A percentile compares a stretch with the other conserved stretches of the same genome.
phyloP scores from a whole-genome alignment of 805 yeast species.

The Saturnispora mendoncae region DNA sequence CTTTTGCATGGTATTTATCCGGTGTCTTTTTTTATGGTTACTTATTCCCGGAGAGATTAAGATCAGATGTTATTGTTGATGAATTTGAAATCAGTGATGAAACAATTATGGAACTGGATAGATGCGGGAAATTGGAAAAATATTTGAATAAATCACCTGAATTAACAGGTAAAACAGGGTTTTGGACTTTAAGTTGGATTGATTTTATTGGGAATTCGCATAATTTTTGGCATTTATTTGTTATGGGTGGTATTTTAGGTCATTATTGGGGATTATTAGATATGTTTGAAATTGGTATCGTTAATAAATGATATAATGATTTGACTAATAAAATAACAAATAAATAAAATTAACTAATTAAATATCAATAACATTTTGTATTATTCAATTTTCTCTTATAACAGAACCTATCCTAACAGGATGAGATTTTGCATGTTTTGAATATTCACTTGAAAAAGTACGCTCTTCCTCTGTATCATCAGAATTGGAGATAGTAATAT shows the following conservation, averaged over 20 bases:
- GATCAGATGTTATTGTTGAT: conserved; percentile 57
- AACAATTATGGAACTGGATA: conserved; percentile 25
- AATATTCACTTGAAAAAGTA: conserved; percentile 8
- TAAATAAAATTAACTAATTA: background rate
- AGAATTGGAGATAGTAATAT: background rate
- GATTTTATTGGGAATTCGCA: conserved; percentile 72
- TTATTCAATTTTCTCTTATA: background rate
- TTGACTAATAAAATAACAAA: background rate
- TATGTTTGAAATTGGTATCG: conserved; percentile 40
- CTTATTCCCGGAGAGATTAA: conserved; percentile 81
- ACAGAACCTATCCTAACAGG: conserved; percentile 6
- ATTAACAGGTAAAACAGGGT: conserved; percentile 24
- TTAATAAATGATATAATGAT: background rate
- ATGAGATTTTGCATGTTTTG: conserved; percentile 5
- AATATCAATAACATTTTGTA: background rate
- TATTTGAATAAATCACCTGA: conserved; percentile 38
- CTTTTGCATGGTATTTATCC: conserved; percentile 61
- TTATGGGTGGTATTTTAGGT: conserved; percentile 79
- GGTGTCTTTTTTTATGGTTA: conserved; percentile 88
- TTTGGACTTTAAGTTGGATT: conserved; percentile 72
- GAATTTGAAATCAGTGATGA: conserved; percentile 30
- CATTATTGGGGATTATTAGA: conserved; percentile 74
- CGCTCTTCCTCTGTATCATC: background rate
- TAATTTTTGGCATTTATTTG: conserved; percentile 90
- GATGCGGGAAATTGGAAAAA: conserved; percentile 20